Evolutionary conservation across 768 basidiomycete species (phyloP).

Genomic region (Kwoniella heveanensis): DNA sequence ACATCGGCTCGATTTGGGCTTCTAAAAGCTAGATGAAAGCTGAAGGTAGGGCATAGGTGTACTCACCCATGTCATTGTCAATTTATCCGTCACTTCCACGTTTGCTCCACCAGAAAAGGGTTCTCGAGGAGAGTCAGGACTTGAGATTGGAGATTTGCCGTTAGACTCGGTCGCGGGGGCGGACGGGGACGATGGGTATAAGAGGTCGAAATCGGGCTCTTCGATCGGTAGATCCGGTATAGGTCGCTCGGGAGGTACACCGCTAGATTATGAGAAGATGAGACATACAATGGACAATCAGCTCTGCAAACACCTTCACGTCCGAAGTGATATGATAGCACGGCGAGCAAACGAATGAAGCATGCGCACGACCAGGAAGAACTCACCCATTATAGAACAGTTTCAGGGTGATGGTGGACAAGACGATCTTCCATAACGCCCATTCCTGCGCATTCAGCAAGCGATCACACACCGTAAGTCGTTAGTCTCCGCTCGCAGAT

Average conservation of each 20-base stretch:
- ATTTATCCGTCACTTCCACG: conserved; percentile 34
- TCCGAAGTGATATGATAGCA: no score
- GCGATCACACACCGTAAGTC: background rate
- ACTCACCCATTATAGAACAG: conserved; percentile 43
- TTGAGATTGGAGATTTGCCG: conserved; percentile 4
- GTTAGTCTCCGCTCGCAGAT: no score
- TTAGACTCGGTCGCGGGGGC: background rate
- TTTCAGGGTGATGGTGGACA: conserved; percentile 38
- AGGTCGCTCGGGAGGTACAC: conserved; percentile 45
- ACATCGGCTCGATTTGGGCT: background rate
- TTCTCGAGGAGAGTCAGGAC: conserved; percentile 6
- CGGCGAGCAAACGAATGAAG: no score
- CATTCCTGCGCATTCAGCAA: conserved; percentile 37
- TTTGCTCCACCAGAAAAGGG: conserved; percentile 25
- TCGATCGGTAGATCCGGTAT: conserved; percentile 47
- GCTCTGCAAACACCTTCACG: no score
- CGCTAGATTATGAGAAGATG: conserved; percentile 21
- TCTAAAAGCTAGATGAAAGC: background rate
- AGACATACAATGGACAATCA: background rate
- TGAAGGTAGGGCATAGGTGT: no score
- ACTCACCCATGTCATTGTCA: conserved; percentile 43
- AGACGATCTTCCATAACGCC: conserved; percentile 46
- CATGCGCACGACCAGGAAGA: background rate
- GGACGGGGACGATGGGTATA: conserved; percentile 17
- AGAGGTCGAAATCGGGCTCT: conserved; percentile 37